These are phyloP conservation scores for Penicillium sclerotiorum DNA, from an alignment of 2,329 filamentous ascomycete genomes.

Conservation along the genomic window DNA sequence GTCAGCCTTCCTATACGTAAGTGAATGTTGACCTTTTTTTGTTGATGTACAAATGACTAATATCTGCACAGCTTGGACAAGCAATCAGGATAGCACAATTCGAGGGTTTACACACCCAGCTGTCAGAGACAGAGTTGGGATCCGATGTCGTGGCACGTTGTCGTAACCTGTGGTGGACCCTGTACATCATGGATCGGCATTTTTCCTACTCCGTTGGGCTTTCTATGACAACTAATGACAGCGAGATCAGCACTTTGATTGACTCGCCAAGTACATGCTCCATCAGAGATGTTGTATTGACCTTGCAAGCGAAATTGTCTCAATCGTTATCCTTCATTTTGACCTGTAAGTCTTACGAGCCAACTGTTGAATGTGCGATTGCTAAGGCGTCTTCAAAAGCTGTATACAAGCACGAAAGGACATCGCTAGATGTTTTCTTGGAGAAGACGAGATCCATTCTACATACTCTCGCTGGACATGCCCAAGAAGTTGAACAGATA, in stretches of 20 bases:
- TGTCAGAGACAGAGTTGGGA: conserved; percentile 41
- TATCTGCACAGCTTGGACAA: conserved; percentile 37
- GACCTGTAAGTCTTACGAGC: conserved; percentile 31
- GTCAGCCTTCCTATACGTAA: conserved; percentile 34
- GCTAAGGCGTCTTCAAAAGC: conserved; percentile 22
- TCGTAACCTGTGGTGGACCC: conserved; percentile 46
- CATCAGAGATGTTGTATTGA: conserved; percentile 33
- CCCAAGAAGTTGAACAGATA: conserved; percentile 44
- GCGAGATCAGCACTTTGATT: conserved; percentile 42
- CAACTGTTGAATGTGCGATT: neutral
- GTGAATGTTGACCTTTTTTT: conserved; percentile 2
- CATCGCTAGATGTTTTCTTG: conserved; percentile 37
- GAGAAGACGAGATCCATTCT: conserved; percentile 42
- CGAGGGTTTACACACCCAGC: conserved; percentile 45
- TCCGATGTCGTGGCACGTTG: conserved; percentile 34
- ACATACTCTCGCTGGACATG: conserved; percentile 41
- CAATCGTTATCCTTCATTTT: conserved; percentile 41
- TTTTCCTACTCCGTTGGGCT: conserved; percentile 45
- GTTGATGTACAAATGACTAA: neutral
- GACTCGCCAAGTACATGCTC: conserved; percentile 27
- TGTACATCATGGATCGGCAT: conserved; percentile 46
- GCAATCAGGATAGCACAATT: conserved; percentile 45
- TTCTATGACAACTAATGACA: conserved; percentile 42
- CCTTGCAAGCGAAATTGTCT: conserved; percentile 41
- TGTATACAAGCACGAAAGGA: conserved; percentile 41